Evolutionary conservation across 257 asterid species (phyloP), one percentile per base, ranked within the genome.

Genomic region (Solanum piurae): DNA sequence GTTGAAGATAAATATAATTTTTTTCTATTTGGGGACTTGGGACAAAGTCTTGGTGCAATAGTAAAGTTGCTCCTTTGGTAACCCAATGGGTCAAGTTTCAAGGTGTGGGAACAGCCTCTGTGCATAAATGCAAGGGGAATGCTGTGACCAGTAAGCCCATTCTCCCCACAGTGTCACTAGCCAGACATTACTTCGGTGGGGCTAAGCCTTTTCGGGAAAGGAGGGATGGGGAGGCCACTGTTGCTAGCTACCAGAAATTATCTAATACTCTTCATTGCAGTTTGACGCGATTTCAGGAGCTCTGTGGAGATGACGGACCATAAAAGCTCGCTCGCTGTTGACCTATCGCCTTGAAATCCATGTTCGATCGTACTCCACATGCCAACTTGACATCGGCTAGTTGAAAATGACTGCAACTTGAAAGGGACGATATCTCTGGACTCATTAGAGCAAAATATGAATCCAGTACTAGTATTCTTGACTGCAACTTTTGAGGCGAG

Each of bases 281-380:
- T 58, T 90, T 96, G 93, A 87, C 44, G 88, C 92, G 89, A 90
- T 96, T 96, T 86, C 88, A 93, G 94, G 98, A 94, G 91, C 95
- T 94, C 86, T 94, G 93, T 31, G 44, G 69, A 82, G 37, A 82
- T 82, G 36, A 76, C 7, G 42, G 66, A 46, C 14, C 68, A 80
- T 80, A 29, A 46, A 29, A 80, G 29, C 40, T 14, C 27, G 11
- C 38, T 55, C 2, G 25, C 64, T 52, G 25, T 27, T 79, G 84
- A 44, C 38, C 85, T 27, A 46, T 80, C 40, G 1, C 40, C 16
- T 27, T 46, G 27, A 80, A 80, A 80, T 46, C 85, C 29, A 18
- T 82, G 69, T 82, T 20, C 20, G 4, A 46, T 29, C 27, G 10
- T 49, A 46, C 40, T 52, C 42, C 52, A 66, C 29, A 82, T 49